Evolutionary conservation across 208 protist species (phyloP).

Genomic region (Angomonas deanei): DNA sequence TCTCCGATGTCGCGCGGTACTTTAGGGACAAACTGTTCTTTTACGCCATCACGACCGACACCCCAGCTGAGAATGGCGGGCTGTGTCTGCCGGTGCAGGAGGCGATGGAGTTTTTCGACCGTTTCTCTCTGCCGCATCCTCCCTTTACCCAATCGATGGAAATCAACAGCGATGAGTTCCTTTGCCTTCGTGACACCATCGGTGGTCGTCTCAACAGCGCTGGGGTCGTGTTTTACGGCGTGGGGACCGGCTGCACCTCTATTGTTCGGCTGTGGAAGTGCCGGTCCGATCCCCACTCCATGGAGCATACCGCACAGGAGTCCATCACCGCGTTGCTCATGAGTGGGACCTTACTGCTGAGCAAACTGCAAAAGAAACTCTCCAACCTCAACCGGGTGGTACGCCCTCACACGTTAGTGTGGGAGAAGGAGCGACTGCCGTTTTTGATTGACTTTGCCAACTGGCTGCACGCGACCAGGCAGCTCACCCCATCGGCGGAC

Average conservation of each 20-base stretch:
- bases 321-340: conserved; percentile 63
- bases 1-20: neutral
- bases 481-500: conserved; percentile 45
- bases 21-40: conserved; percentile 36
- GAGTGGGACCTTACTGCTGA: conserved; percentile 27
- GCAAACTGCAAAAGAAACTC: conserved; percentile 54
- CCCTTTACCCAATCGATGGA: conserved; percentile 9
- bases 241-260: no score
- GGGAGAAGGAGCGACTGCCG: conserved; percentile 48
- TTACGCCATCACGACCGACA: conserved; percentile 59
- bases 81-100: conserved; percentile 45
- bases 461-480: conserved; percentile 61
- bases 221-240: conserved; percentile 72
- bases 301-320: conserved; percentile 73
- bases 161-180: conserved; percentile 35
- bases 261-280: conserved; percentile 79
- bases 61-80: conserved; percentile 20
- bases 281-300: conserved; percentile 34
- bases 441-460: conserved; percentile 51
- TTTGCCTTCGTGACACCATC: conserved; percentile 23
- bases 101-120: conserved; percentile 29
- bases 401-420: conserved; percentile 33
- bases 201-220: conserved; percentile 36
- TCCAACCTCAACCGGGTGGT: conserved; percentile 34
- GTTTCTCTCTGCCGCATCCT: conserved; percentile 37